Base-by-base conservation (phyloP, 371 early-diverging fungal genomes). In the Saksenaea oblongispora region DNA sequence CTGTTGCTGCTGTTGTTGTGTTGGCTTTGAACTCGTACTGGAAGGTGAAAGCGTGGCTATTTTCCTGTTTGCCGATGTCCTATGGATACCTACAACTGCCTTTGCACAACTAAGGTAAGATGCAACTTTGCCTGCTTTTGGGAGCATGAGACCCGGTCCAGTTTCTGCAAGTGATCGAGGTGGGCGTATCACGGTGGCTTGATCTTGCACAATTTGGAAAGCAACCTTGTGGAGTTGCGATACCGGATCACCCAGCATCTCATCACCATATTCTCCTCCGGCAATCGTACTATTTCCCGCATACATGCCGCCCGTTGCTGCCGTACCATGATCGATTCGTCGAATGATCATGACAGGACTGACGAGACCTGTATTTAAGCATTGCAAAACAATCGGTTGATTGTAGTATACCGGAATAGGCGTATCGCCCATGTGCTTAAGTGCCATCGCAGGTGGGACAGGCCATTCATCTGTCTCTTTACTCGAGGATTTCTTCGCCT, bases 161-260 rank as follows among this genome's bases (percentile, higher is more conserved):
- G 34, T 26, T 59, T 39, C 31, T 39, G 53, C 13, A 17, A n/a
- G 51, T 3, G 1, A 34, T 54, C 31, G 55, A 55, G 55, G 51
- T 39, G 8, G 28, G 15, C 51, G 22, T 24, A 42, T 5, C 37
- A 31, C 51, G 51, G 27, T 55, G 24, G 65, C 56, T 35, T 66
- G 61, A 15, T 72, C 70, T 47, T 80, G 76, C 13, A 81, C 79
- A 56, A 91, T 82, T 76, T 93, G 88, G 62, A 95, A 87, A 1
- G 93, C 91, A 5, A 94, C 88, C 78, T 93, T 93, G 78, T 95
- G 94, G 34, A 95, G 82, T 72, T 93, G 94, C 5, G 91, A 91
- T 0, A 95, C 89, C 0, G 94, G 91, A 63, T 73, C 77, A 17
- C 77, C 77, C 1, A 76, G 51, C 1, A 66, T 64, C 39, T 79